A percentile compares a stretch with the other conserved stretches of the same genome.
These are phyloP conservation scores for Boletellus emodensis DNA, from an alignment of 768 basidiomycete genomes.

Conservation along the genomic window DNA sequence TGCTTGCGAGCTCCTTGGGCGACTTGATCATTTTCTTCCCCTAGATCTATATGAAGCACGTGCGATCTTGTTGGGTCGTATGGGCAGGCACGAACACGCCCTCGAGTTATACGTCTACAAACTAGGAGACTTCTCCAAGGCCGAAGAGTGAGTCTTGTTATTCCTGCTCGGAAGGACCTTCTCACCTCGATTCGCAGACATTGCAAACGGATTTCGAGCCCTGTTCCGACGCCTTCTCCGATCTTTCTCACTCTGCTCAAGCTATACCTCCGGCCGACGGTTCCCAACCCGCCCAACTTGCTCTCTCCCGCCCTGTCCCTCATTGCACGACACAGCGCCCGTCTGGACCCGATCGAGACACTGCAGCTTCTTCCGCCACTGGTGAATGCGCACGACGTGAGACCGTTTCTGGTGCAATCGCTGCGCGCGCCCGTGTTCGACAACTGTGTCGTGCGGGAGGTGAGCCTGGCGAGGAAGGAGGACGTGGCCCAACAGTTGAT, in stretches of 20 bases:
- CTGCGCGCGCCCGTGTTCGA: constrained; percentile 67
- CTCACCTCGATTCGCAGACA: constrained; percentile 52
- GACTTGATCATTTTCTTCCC: not conserved
- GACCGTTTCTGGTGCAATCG: constrained; percentile 70
- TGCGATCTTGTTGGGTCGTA: constrained; percentile 83
- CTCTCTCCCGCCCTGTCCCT: constrained; percentile 84
- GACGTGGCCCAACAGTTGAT: constrained; percentile 71
- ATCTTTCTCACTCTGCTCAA: constrained; percentile 84
- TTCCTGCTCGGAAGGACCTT: not conserved
- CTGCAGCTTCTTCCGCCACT: constrained; percentile 87
- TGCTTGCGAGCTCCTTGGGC: not conserved
- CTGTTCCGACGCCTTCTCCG: constrained; percentile 48
- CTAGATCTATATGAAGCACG: constrained; percentile 87
- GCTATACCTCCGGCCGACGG: constrained; percentile 78
- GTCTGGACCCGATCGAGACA: constrained; percentile 77
- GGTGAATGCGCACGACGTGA: constrained; percentile 77
- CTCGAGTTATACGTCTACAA: constrained; percentile 93
- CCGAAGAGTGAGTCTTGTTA: constrained; percentile 71
- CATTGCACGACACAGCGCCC: constrained; percentile 77
- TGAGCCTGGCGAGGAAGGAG: constrained; percentile 74
- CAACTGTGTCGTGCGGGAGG: constrained; percentile 59
- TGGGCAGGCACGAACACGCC: constrained; percentile 90
- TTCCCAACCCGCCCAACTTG: constrained; percentile 48
- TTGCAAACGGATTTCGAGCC: constrained; percentile 77
- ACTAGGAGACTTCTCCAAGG: constrained; percentile 76